Evolutionary conservation across 2,329 filamentous ascomycete species (phyloP).

Genomic region (Pseudogymnoascus sp.): DNA sequence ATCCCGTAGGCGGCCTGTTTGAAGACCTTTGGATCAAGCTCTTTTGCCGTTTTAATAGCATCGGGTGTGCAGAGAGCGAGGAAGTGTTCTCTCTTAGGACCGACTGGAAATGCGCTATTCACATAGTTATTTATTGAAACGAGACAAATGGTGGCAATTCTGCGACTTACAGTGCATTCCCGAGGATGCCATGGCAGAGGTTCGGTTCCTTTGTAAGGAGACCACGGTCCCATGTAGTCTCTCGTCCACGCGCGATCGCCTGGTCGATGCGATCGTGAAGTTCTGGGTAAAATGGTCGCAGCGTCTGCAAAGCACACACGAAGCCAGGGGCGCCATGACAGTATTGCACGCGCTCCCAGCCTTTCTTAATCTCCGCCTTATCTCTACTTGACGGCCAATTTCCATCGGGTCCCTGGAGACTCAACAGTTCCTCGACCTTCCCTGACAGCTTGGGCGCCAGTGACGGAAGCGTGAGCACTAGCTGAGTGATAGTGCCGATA

Average conservation of each 20-base stretch:
- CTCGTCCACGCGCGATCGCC: conserved; percentile 43
- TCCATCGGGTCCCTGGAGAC: conserved; percentile 50
- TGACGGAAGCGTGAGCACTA: conserved; percentile 39
- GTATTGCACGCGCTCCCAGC: conserved; percentile 45
- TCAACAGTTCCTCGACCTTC: conserved; percentile 47
- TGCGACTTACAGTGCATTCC: conserved; percentile 44
- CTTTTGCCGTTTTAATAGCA: neutral
- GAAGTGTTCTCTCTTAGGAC: neutral
- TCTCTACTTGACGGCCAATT: conserved; percentile 44
- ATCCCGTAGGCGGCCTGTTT: neutral
- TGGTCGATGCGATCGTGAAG: conserved; percentile 44
- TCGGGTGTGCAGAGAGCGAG: neutral
- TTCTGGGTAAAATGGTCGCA: conserved; percentile 48
- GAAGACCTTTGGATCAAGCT: neutral
- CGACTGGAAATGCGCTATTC: neutral
- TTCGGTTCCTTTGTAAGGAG: conserved; percentile 56
- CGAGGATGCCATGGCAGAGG: conserved; percentile 56
- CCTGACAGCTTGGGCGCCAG: conserved; percentile 45
- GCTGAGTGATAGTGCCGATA: conserved; percentile 62
- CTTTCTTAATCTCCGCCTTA: neutral
- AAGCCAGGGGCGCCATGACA: conserved; percentile 62
- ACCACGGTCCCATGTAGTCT: conserved; percentile 47
- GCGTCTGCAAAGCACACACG: conserved; percentile 46
- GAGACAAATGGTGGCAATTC: neutral
- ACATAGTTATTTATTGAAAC: neutral